Evolutionary conservation across 805 yeast genomes (phyloP).

Genomic region (Metschnikowia colocasiae): DNA sequence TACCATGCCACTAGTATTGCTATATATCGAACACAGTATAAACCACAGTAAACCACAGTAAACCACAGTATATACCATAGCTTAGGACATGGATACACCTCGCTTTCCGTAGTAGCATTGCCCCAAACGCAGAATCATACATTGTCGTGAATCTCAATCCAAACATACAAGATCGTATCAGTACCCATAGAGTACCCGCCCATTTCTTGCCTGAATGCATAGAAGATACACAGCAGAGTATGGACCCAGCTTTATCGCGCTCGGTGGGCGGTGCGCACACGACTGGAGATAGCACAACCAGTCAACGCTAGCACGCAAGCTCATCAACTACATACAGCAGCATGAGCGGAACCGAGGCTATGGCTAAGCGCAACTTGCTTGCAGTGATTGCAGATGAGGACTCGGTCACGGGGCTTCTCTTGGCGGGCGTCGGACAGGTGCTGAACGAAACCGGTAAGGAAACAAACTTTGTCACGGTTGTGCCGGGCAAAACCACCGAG

Average conservation of each 20-base stretch:
- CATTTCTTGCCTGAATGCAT: no score
- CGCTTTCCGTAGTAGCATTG: no score
- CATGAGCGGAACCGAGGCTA: conserved; percentile 35
- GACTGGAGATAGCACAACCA: conserved; percentile 2
- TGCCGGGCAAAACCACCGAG: conserved; percentile 68
- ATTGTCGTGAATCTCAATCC: no score
- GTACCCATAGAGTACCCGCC: no score
- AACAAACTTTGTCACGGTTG: conserved; percentile 79
- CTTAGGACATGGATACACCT: no score
- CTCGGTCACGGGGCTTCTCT: conserved; percentile 89
- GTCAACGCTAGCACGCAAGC: conserved; percentile 1
- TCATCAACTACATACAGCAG: conserved; percentile 2
- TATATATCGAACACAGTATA: no score
- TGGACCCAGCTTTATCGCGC: neutral
- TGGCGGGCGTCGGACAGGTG: conserved; percentile 94
- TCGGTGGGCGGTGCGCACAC: conserved; percentile 2
- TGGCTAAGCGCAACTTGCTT: conserved; percentile 70
- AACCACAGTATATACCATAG: no score
- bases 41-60: no score
- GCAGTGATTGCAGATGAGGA: conserved; percentile 98
- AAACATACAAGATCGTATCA: no score
- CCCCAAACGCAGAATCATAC: no score
- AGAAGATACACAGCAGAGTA: no score
- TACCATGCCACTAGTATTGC: no score
- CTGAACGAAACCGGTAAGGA: conserved; percentile 55